phyloP scores from a whole-genome alignment of 345 rosid species.

The Eucalyptus cladocalyx region DNA sequence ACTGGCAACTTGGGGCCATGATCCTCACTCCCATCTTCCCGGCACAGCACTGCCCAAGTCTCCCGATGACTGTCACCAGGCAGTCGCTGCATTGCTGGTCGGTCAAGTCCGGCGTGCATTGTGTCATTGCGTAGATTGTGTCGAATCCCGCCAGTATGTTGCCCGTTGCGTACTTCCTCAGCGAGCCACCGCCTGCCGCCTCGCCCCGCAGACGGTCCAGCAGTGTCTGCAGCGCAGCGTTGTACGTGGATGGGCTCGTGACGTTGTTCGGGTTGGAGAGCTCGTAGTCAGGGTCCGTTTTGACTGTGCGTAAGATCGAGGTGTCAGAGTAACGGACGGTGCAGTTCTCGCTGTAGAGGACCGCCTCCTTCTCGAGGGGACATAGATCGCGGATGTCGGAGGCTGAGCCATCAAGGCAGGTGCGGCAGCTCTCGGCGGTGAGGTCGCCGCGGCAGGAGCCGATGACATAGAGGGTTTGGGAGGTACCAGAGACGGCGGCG shows the following conservation, averaged over 20 bases:
- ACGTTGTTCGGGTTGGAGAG: rapidly evolving
- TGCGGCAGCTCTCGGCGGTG: too few relatives aligned
- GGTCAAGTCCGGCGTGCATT: slow-evolving; percentile 34
- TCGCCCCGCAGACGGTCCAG: neutral
- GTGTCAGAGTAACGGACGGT: rapidly evolving
- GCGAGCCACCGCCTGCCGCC: neutral
- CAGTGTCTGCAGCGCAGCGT: neutral
- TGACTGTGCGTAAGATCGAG: neutral
- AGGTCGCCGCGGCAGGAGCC: neutral
- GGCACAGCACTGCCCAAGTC: neutral
- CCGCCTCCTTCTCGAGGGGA: neutral
- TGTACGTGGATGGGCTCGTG: neutral
- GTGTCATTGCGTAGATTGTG: slow-evolving; percentile 11
- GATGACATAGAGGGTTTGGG: neutral
- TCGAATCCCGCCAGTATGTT: neutral
- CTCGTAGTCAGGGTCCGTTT: rapidly evolving
- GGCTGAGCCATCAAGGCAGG: neutral
- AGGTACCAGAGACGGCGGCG: rapidly evolving
- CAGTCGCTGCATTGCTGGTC: neutral
- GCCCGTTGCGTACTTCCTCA: slow-evolving; percentile 33
- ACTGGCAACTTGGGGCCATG: neutral
- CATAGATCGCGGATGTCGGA: rapidly evolving
- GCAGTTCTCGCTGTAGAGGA: neutral
- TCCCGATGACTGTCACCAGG: rapidly evolving
- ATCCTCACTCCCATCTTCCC: neutral